Base-by-base conservation (phyloP, 441 rosid species). In the Pelargonium fulgidum region DNA sequence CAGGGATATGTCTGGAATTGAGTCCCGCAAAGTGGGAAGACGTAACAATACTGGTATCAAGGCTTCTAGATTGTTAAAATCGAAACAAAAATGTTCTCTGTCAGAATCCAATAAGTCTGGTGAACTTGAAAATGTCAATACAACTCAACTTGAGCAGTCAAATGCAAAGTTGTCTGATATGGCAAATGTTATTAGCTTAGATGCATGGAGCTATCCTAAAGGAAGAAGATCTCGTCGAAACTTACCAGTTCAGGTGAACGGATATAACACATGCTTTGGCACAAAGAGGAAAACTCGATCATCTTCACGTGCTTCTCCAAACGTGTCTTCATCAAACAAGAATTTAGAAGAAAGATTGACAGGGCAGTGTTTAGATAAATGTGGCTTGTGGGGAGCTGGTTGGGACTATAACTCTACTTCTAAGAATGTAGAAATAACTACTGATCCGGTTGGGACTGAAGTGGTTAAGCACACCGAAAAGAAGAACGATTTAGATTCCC, bases 221-320 rank as follows among this genome's bases (percentile, higher is more conserved):
- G 71, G 72, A 71, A 81, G 80, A 81, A 87, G 91, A 81, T 86
- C 97, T 72, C 52, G 63, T 68, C 77, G 76, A 77, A 76, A 71
- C 62, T 71, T 68, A 45, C 39, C 81, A 50, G 82, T 67, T 77
- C 73, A 72, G 73, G 69, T 47, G 61, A 74, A 69, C 20, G 14
- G 17, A 50, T 13, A 50, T n/a, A n/a, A n/a, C 58, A 56, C 7
- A 56, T 20, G 20, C 14, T 56, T 19, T 56, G 62, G 26, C 8
- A 17, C 62, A 5, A 56, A 56, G 62, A 56, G 62, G 24, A 17
- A 56, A 56, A 17, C 62, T 56, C 62, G 26, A 56, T 56, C 62
- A 56, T 56, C 62, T 56, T 56, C 62, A 56, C 17, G 14, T 33
- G 39, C 39, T 33, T 33, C 39, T 56, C 62, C 24, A 56, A 17